Percentiles rank a stretch among this genome's conserved stretches.
These are phyloP conservation scores for Gossypium arboreum DNA, from an alignment of 345 rosid species.

Conservation along the genomic window DNA sequence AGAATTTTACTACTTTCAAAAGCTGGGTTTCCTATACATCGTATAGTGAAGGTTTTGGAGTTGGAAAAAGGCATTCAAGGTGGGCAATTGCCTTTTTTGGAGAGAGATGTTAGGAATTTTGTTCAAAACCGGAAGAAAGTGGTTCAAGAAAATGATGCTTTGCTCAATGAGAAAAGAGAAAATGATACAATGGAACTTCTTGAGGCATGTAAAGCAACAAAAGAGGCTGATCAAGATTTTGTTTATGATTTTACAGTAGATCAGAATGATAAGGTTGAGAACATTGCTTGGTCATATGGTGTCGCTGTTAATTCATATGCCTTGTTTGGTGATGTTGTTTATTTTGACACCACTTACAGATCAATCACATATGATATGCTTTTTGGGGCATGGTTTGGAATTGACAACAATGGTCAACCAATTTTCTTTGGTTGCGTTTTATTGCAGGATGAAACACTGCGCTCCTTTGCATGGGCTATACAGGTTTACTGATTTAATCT, in stretches of 20 bases:
- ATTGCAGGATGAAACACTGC: constrained; percentile 34
- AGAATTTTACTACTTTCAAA: constrained; percentile 31
- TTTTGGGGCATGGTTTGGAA: constrained; percentile 41
- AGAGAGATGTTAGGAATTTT: constrained; percentile 40
- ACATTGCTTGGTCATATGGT: constrained; percentile 42
- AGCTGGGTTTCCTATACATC: constrained; percentile 40
- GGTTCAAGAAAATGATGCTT: constrained; percentile 37
- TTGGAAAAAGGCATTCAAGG: constrained; percentile 40
- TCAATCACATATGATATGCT: constrained; percentile 36
- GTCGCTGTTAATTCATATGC: constrained; percentile 31
- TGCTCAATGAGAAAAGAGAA: constrained; percentile 34
- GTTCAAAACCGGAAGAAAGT: constrained; percentile 35
- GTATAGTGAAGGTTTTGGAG: constrained; percentile 37
- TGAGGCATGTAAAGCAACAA: constrained; percentile 35
- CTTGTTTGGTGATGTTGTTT: constrained; percentile 36
- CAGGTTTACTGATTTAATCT: constrained; percentile 27
- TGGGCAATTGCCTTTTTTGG: constrained; percentile 34
- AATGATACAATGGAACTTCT: constrained; percentile 38
- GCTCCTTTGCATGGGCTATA: constrained; percentile 41
- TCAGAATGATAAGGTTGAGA: constrained; percentile 37
- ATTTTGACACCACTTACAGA: constrained; percentile 38
- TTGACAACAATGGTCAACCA: constrained; percentile 38
- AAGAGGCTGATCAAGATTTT: constrained; percentile 37
- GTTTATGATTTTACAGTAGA: constrained; percentile 39
- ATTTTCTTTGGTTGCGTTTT: constrained; percentile 39